Base-by-base conservation (phyloP, 1,284 basidiomycete genomes). In the Tilletiaria anomala region DNA sequence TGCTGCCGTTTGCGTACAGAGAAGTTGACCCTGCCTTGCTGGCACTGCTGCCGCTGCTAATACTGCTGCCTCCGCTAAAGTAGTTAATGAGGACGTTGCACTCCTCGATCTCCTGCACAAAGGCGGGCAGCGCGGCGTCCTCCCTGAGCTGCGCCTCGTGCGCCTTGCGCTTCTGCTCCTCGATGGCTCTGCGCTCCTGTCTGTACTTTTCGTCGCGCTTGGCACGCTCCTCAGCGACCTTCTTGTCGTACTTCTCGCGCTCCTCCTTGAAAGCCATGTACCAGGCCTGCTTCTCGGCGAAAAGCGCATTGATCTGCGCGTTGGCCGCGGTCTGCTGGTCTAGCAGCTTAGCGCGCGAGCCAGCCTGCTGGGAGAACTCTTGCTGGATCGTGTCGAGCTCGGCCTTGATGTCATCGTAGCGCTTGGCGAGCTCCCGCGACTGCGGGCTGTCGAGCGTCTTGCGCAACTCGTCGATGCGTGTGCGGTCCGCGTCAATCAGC, bases 61-160 rank as follows among this genome's bases (percentile, higher is more conserved):
- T 82, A 2, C 44, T 42, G 34, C 58, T 53, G 3, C 61, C 26
- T n/a, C 26, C 58, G 43, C 58, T 79, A 70, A 99, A 83, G 69
- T 78, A 82, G 67, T 87, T 83, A 68, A 97, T 83, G 50, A 93
- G 77, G 5, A 83, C 89, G 61, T 86, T 81, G 71, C 88, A 94
- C 69, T 97, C 93, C 71, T 97, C 88, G 58, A 97, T 89, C 69
- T 96, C 79, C 46, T 79, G 75, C 60, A 87, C 83, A 73, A 79
- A 97, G 0, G 93, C 93, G 31, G 93, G 89, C 32, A 76, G 62
- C 43, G 81, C 78, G 22, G 93, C 93, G 59, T 96, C 88, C 53
- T 97, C 93, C 44, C 84, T 79, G 44, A 97, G 65, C 35, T 78
- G 78, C 51, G 79, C 75, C 33, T 81, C 84, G 46, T 80, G 73